Conservation (phyloP, 192 early-diverging fungal genomes). For the Coemansia sp. region DNA sequence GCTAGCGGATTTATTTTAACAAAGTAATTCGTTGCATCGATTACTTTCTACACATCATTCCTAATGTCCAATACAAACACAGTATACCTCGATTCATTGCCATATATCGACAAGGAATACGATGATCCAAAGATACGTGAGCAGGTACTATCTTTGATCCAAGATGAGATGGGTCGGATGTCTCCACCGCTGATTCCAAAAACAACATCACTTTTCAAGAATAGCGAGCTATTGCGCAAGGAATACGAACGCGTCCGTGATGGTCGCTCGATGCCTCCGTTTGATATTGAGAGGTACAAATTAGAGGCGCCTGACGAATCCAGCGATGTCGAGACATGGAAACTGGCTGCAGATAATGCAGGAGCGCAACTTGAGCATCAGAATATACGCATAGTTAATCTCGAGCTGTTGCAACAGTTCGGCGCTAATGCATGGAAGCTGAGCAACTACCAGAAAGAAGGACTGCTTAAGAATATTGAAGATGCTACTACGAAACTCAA, state of each 20-base stretch:
- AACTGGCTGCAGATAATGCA: conserved; percentile 32
- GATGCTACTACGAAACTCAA: conserved; percentile 10
- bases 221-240: conserved; percentile 30
- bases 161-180: conserved; percentile 40
- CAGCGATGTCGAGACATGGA: conserved; percentile 24
- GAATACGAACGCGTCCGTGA: conserved; percentile 45
- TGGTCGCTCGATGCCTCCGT: conserved; percentile 21
- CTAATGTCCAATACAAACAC: too few species aligned
- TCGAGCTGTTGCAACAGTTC: conserved; percentile 49
- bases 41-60: too few species aligned
- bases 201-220: conserved; percentile 26
- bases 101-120: conserved; percentile 52
- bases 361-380: conserved; percentile 52
- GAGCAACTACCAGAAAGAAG: conserved; percentile 41
- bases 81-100: conserved; percentile 44
- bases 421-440: conserved; percentile 49
- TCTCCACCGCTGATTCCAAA: conserved; percentile 34
- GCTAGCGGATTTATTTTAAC: too few species aligned
- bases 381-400: conserved; percentile 29
- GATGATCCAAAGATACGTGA: conserved; percentile 28
- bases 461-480: conserved; percentile 27
- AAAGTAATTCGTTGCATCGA: too few species aligned
- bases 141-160: conserved; percentile 24
- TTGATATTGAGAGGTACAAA: conserved; percentile 43
- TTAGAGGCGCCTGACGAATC: conserved; percentile 18